Evolutionary conservation across 805 yeast genomes (phyloP), one percentile per base, ranked within the genome.

Genomic region (Zygotorulaspora florentina): DNA sequence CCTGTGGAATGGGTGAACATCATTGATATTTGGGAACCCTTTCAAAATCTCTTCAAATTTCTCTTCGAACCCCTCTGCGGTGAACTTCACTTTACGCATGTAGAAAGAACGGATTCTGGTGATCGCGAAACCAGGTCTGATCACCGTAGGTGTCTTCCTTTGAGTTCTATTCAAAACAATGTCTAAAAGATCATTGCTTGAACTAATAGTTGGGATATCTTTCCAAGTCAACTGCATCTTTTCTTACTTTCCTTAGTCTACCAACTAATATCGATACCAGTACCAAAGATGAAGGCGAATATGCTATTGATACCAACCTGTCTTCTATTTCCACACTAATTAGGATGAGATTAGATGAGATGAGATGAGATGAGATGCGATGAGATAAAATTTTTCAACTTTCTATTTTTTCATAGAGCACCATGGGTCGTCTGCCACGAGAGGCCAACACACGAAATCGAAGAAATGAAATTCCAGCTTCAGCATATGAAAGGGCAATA

Each of bases 101-200:
- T 93, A 93, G 64, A 93, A 93, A 10, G 96, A 87, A 58, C 99
- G 78, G 61, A 93, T 93, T 76, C 99, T 88, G 60, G 93, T 85
- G 67, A 93, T 91, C 65, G 87, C 85, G 75, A 90, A 93, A 47
- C 98, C 98, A 15, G 96, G 86, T 68, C 99, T 83, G 57, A 93
- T 86, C 46, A 93, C 97, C n/a, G 99, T 93, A 48, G 99, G 99
- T 5, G 99, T 93, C 72, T 93, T 93, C 73, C 99, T 83, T 74
- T 93, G 99, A 1, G 99, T 93, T 65, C 97, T 79, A 76, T 93
- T 93, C 55, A 93, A 85, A 52, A 93, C 96, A 54, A 93, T 87
- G 71, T 93, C 99, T 80, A 93, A 76, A 77, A 90, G 76, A 71
- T 93, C 98, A 68, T 85, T 88, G 61, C 95, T 74, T 55, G 83